Evolutionary conservation across 2,329 filamentous ascomycete genomes (phyloP), one percentile per base, ranked within the genome.

Genomic region (Arthrobotrys sphaeroides): DNA sequence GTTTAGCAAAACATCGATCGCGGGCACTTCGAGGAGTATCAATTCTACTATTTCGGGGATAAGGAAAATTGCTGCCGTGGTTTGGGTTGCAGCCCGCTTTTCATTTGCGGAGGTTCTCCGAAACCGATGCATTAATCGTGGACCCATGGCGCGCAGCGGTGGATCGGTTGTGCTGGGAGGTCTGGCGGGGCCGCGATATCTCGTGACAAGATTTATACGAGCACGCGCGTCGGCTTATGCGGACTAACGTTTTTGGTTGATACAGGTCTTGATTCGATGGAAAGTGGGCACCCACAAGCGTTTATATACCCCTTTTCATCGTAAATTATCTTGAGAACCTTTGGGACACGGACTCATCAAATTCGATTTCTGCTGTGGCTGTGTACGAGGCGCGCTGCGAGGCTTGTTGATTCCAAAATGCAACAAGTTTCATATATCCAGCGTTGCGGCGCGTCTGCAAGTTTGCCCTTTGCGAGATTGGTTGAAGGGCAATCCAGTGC

Each of bases 1-100:
- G 18, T 55, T 69, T 12, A 45, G 28, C 24, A 60, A 18, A 16
- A 69, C 24, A 26, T 60, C 53, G 28, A 69, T 60, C 7, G 65
- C 53, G 28, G 65, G 65, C 7, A 69, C 18, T 18, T 59, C 53
- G 9, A 69, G 38, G 18, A 69, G 40, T 18, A 69, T 43, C 31
- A n/a, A 13, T 10, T 69, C 65, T 10, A 36, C 16, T 10, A 69
- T 51, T 43, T 69, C 65, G 13, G 51, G 65, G 2, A 60, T 69
- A 5, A 42, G 12, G n/a, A 69, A 61, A 12, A 69, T 51, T 3
- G 36, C 7, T 16, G 62, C 20, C n/a, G 38, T 42, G 12, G 45
- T 49, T n/a, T 49, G 2, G 22, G 31, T 33, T 33, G 7, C 31
- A 9, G 22, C 22, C 10, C 28, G 45, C 28, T 49, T 49, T 49